A percentile compares a stretch with the other conserved stretches of the same genome.
Conservation (phyloP, 306 rosid species). For the Lathyrus oleraceus region DNA sequence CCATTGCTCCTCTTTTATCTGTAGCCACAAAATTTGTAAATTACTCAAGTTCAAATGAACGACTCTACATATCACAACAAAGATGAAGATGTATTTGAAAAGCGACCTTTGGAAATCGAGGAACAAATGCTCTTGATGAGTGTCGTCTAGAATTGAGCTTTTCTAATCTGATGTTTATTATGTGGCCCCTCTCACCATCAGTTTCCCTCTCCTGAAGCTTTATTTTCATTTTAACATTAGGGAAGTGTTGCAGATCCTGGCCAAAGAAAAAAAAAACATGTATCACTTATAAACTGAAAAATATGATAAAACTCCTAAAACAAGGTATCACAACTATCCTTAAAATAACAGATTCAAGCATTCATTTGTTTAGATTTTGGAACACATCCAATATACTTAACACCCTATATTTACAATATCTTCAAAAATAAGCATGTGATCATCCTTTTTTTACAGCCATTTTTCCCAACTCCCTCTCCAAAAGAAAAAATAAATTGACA, state of each 20-base stretch:
- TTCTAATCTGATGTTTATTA: conserved; percentile 71
- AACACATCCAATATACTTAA: background rate
- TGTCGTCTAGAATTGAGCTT: conserved; percentile 63
- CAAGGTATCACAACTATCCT: conserved; percentile 2
- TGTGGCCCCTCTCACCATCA: conserved; percentile 42
- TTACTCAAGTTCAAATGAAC: conserved; percentile 3
- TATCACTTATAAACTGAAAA: conserved; percentile 21
- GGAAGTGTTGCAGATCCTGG: conserved; percentile 85
- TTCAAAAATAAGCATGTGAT: background rate
- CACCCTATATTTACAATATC: background rate
- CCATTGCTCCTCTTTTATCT: conserved; percentile 98
- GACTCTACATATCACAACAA: conserved; percentile 2
- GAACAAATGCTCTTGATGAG: conserved; percentile 73
- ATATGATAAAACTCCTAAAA: conserved; percentile 18
- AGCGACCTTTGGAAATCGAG: conserved; percentile 87
- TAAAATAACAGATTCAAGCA: background rate
- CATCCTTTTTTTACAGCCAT: conserved; percentile 1
- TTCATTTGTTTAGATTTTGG: background rate
- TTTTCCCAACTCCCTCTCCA: background rate
- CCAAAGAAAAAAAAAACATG: conserved; percentile 13
- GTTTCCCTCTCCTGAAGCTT: conserved; percentile 55
- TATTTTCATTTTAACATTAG: conserved; percentile 62
- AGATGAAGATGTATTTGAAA: background rate
- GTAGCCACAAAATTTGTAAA: conserved; percentile 25
- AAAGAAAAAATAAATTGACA: background rate